Base-by-base conservation (phyloP, 2,329 filamentous ascomycete genomes). In the Trichoderma sp. region DNA sequence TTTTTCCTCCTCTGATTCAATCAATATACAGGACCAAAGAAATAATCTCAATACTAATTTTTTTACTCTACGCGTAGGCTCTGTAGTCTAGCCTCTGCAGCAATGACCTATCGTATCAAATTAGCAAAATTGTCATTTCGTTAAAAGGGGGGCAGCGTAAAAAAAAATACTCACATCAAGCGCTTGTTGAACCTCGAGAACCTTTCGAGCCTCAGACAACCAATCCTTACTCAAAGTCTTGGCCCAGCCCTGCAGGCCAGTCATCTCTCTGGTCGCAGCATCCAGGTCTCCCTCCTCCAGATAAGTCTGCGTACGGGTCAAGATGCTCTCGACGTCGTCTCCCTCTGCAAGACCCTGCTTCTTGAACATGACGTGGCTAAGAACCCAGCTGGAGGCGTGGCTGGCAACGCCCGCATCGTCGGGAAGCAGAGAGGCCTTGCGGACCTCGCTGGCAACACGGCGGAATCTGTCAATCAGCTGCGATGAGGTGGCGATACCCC, bases 391-490 rank as follows among this genome's bases (percentile, higher is more conserved):
- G 55, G 94, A 95, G 3, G 95, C 94, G 79, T 99, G 96, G 76
- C 92, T 96, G 24, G 96, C 95, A 31, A 99, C 92, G 74, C 96
- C 96, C 0, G 96, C 96, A 76, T 97, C 92, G 73, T 97, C 94
- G 16, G 96, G 96, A 19, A 99, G 86, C 62, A 99, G 87, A 56
- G 92, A 91, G 24, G 96, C 96, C 85, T 99, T 99, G 79, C 96
- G 89, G 52, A 99, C 96, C 83, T 99, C 96, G 68, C 85, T 84
- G 2, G 96, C 93, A 19, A 99, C 96, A 62, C 94, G 92, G 55
- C 96, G 91, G 90, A 99, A 99, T 72, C 96, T 91, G 81, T 99
- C 96, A 74, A 98, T 92, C 40, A 99, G 88, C 80, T 96, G 92
- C 27, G 94, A 86, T 0, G 92, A 85, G 16, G 92, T 93, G 29